Percentiles rank a stretch among this genome's conserved stretches.
Conservation (phyloP, 805 yeast genomes). For the Wickerhamiella kurtzmanii region DNA sequence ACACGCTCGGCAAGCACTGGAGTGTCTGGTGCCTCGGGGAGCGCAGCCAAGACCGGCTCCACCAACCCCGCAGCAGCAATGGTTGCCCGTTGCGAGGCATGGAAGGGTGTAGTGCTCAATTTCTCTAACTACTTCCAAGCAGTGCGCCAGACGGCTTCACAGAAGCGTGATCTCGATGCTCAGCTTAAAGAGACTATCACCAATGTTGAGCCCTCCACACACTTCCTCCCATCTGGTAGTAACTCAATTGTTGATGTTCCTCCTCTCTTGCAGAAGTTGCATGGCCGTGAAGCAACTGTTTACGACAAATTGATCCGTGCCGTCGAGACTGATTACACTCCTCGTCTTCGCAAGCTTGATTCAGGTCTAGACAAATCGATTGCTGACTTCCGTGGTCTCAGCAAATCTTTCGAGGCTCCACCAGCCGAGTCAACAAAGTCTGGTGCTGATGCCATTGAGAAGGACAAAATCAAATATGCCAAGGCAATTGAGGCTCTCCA, state of each 20-base stretch:
- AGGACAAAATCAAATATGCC: conserved; percentile 28
- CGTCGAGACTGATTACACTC: conserved; percentile 39
- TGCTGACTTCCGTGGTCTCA: conserved; percentile 72
- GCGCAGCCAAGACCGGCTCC: no score
- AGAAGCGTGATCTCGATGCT: conserved; percentile 5
- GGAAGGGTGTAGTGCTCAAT: conserved; percentile 71
- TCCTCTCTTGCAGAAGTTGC: conserved; percentile 50
- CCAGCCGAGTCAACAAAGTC: neutral
- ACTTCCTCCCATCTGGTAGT: conserved; percentile 62
- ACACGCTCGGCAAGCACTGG: no score
- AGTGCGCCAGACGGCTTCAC: conserved; percentile 48
- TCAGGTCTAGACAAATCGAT: conserved; percentile 73
- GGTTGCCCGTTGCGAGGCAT: conserved; percentile 70
- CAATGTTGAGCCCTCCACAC: conserved; percentile 7
- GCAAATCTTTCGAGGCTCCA: conserved; percentile 45
- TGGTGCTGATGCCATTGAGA: conserved; percentile 21
- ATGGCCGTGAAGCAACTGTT: conserved; percentile 40
- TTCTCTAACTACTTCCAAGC: conserved; percentile 66
- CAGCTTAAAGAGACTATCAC: conserved; percentile 53
- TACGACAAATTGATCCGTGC: conserved; percentile 42
- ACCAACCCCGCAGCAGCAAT: conserved; percentile 78
- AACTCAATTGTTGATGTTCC: conserved; percentile 80
- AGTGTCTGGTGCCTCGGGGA: no score
- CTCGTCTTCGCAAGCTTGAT: conserved; percentile 42
- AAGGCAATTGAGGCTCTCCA: conserved; percentile 13